Conservation (phyloP, 2,329 filamentous ascomycete species). For the Aureobasidium leucospermi region DNA sequence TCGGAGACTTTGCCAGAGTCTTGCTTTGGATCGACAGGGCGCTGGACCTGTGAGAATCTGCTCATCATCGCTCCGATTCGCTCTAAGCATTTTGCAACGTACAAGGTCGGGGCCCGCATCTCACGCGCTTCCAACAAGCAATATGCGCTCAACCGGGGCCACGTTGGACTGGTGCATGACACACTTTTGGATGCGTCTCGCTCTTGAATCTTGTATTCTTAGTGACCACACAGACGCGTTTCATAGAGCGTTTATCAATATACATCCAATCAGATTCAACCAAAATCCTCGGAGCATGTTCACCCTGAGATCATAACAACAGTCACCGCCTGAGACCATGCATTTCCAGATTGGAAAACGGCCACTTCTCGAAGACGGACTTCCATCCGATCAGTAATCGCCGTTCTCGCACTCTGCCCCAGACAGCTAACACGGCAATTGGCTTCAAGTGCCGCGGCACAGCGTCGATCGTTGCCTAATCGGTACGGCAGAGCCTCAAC, state of each 20-base stretch:
- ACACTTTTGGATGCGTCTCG: neutral
- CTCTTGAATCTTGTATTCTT: neutral
- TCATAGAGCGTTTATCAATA: neutral
- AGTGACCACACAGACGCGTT: neutral
- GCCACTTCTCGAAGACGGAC: neutral
- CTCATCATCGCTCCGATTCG: neutral
- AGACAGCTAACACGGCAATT: slow-evolving; percentile 6
- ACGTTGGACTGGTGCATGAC: neutral
- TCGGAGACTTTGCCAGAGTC: neutral
- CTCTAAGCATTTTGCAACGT: neutral
- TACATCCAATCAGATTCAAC: neutral
- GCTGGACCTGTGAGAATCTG: neutral
- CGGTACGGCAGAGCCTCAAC: neutral
- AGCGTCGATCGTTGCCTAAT: neutral
- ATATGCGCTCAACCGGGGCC: neutral
- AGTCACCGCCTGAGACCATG: neutral
- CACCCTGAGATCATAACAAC: neutral
- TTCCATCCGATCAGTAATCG: neutral
- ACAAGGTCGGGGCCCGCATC: neutral
- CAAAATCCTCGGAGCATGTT: no score
- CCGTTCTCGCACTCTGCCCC: neutral
- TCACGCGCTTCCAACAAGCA: neutral
- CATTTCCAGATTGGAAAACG: neutral
- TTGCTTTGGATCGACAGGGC: neutral
- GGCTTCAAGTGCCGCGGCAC: neutral